Base-by-base conservation (phyloP, 495 filamentous ascomycete species). In the Daldinia concentrica region DNA sequence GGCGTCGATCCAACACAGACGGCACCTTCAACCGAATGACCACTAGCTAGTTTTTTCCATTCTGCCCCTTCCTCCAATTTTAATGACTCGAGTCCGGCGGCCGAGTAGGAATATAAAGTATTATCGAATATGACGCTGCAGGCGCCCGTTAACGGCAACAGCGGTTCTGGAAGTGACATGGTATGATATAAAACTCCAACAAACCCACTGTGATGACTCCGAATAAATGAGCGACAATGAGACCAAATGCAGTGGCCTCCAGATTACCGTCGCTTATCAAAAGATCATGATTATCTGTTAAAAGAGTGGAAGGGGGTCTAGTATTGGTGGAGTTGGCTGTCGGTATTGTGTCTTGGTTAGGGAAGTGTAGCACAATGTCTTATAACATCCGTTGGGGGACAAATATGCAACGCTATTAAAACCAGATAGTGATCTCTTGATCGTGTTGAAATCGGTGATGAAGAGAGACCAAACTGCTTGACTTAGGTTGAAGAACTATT, bases 71-170 rank as follows among this genome's bases (percentile, higher is more conserved):
- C 72, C 68, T 84, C 74, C 68, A 99, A 82, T 19, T 82, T 79
- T 39, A 98, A 81, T 4, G 91, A 90, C 74, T 92, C 89, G 63
- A 99, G 93, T 24, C 90, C 92, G 56, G 85, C 79, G 19, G 87
- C 76, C 39, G 93, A 92, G 74, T 93, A 98, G 11, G 89, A 89
- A 81, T 97, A 99, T 15, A 99, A 87, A 17, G 90, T 95, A 79
- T 92, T 89, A 77, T 94, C 84, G 80, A 92, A 83, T 59, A 99
- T 86, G 64, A 90, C 87, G 15, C 93, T 95, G 80, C 95, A 99
- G 73, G 90, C 88, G 80, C 90, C 89, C 72, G 86, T 85, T 69
- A 97, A 82, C 68, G 86, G 77, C 67, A 87, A 82, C 12, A 83
- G 82, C 62, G 94, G 94, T 73, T 85, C 66, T 59, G 91, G 91